Conservation (phyloP, 176 grass and related monocot species). For the Zoysia japonica region DNA sequence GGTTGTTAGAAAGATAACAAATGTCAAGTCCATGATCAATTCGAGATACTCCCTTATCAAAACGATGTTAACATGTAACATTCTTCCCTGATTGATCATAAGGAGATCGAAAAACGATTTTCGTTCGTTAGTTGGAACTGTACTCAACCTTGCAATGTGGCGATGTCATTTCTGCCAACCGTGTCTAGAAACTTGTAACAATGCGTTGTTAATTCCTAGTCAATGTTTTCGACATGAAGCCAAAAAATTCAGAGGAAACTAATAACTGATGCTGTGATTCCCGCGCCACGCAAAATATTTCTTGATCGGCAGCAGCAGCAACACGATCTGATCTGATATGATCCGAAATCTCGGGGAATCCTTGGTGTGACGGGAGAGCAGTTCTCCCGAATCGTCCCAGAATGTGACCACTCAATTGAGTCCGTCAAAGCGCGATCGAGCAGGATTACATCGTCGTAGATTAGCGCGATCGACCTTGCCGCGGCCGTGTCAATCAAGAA, state of each 20-base stretch:
- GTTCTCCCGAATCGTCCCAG: background rate
- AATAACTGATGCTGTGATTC: background rate
- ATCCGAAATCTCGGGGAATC: slow-evolving; percentile 32
- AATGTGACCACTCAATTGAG: slow-evolving; percentile 8
- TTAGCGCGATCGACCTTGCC: background rate
- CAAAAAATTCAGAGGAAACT: background rate
- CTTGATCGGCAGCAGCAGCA: background rate
- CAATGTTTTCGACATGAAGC: slow-evolving; percentile 11
- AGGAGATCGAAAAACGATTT: background rate
- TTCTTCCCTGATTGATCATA: background rate
- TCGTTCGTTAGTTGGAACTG: background rate
- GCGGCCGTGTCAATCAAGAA: slow-evolving; percentile 20
- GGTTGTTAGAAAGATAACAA: background rate
- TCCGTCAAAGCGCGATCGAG: slow-evolving; percentile 32
- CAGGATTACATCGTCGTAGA: slow-evolving; percentile 17
- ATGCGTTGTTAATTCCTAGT: background rate
- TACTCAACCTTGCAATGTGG: background rate
- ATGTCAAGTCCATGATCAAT: slow-evolving; percentile 33
- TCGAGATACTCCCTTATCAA: slow-evolving; percentile 30
- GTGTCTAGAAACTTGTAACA: background rate
- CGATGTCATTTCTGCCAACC: slow-evolving; percentile 11
- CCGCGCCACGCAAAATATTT: slow-evolving; percentile 7
- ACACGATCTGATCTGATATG: slow-evolving; percentile 22
- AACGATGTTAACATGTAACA: slow-evolving; percentile 14
- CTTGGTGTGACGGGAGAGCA: slow-evolving; percentile 1